Base-by-base conservation (phyloP, 1,284 basidiomycete species). In the Boletus semigastroideus region DNA sequence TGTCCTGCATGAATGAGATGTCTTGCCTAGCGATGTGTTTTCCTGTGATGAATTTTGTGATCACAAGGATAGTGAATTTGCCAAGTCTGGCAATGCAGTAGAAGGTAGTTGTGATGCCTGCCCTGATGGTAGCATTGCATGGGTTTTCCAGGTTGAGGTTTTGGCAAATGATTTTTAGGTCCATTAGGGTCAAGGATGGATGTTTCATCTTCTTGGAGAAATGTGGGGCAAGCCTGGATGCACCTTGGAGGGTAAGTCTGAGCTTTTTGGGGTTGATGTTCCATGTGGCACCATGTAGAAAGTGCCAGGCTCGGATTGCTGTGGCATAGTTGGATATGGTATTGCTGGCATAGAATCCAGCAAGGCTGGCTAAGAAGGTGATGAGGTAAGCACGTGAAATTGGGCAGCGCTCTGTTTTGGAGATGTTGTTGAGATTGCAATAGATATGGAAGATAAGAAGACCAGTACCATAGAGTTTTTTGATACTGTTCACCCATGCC, bases 401-500 rank as follows among this genome's bases (percentile, higher is more conserved):
- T 0, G 52, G 44, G 4, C 33, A 48, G 10, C 6, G 8, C 4
- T 33, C 22, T 0, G 1, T 0, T 12, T 42, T 5, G 0, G 44
- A 16, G 0, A 54, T 16, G 1, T 8, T 3, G 4, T 52, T 39
- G 0, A 46, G 0, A 17, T 73, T 66, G 25, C 70, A 72, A 44
- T 61, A 68, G 1, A 65, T 49, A 25, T 72, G 72, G 40, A 56
- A 73, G 0, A 62, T 36, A 0, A 70, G 49, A 0, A 73, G 16
- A 0, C 47, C 49, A 0, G 47, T 47, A 0, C 56, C 44, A 20
- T 58, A 58, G 0, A 46, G 19, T 5, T 49, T 51, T 5, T 55
- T 46, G 1, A 70, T 72, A 20, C 28, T 42, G 1, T 43, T 38
- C 1, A 49, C 52, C 59, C 59, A 72, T 0, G 59, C 58, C 0